Evolutionary conservation across 495 filamentous ascomycete species (phyloP).

Genomic region (Aspergillus indologenus): DNA sequence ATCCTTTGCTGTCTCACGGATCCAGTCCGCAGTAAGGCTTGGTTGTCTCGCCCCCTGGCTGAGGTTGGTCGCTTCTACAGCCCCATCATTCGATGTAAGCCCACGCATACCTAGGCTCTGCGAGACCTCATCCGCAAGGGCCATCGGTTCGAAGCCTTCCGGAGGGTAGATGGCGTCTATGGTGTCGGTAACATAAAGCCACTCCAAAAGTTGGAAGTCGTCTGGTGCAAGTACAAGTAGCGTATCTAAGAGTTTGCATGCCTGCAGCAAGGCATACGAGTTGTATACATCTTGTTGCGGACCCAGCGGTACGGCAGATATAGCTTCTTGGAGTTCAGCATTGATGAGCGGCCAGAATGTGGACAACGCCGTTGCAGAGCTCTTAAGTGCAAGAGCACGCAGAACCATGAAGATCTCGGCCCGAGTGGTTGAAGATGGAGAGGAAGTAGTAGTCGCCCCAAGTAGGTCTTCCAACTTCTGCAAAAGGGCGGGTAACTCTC

Average conservation of each 20-base stretch:
- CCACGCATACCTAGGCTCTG: constrained; percentile 63
- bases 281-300: constrained; percentile 75
- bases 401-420: constrained; percentile 88
- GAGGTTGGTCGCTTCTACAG: constrained; percentile 34
- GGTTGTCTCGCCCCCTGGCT: constrained; percentile 34
- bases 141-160: constrained; percentile 64
- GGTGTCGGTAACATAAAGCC: constrained; percentile 95
- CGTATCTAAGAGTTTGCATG: constrained; percentile 85
- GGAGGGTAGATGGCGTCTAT: constrained; percentile 93
- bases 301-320: constrained; percentile 70
- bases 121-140: constrained; percentile 81
- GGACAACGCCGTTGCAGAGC: constrained; percentile 71
- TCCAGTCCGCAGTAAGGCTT: constrained; percentile 43
- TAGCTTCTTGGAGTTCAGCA: constrained; percentile 75
- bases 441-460: constrained; percentile 80
- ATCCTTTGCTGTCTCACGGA: constrained; percentile 56
- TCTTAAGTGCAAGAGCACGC: constrained; percentile 74
- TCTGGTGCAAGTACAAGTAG: constrained; percentile 84
- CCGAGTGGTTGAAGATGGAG: constrained; percentile 84
- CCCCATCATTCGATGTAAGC: constrained; percentile 34
- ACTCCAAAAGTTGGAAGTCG: constrained; percentile 93
- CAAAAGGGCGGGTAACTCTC: constrained; percentile 66
- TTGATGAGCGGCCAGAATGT: constrained; percentile 89
- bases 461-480: constrained; percentile 87
- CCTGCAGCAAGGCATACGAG: constrained; percentile 73